Evolutionary conservation across 805 yeast species (phyloP).

Genomic region (Kluyveromyces dobzhanskii): DNA sequence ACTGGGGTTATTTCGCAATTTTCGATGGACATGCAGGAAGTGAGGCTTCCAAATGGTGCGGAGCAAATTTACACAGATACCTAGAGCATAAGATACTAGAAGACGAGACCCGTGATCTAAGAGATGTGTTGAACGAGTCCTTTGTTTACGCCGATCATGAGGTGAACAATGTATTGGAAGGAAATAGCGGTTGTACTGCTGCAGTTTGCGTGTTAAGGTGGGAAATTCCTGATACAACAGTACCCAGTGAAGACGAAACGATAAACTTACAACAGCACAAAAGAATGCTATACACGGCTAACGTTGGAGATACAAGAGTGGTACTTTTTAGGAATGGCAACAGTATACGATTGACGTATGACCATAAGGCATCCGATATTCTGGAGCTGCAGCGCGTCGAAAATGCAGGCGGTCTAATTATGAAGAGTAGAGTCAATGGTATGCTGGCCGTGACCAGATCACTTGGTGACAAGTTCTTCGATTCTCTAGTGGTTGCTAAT

Average conservation of each 20-base stretch:
- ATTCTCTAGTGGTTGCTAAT: constrained; percentile 76
- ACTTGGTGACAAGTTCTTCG: constrained; percentile 89
- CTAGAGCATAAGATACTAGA: constrained; percentile 50
- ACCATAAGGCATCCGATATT: constrained; percentile 83
- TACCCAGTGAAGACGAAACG: constrained; percentile 10
- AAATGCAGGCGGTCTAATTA: constrained; percentile 74
- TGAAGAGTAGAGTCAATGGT: constrained; percentile 91
- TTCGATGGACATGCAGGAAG: constrained; percentile 98
- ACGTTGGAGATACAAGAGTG: constrained; percentile 89
- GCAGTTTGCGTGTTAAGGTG: constrained; percentile 87
- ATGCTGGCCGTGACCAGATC: constrained; percentile 92
- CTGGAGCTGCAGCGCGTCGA: constrained; percentile 70
- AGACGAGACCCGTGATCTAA: constrained; percentile 43
- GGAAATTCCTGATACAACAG: constrained; percentile 43
- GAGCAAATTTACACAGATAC: constrained; percentile 68
- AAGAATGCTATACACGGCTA: constrained; percentile 83
- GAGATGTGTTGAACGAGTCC: constrained; percentile 58
- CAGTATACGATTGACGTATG: constrained; percentile 78
- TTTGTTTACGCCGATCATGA: constrained; percentile 69
- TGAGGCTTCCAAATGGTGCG: constrained; percentile 91
- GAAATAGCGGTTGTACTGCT: constrained; percentile 89
- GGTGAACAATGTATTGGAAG: constrained; percentile 51
- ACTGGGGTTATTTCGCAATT: constrained; percentile 92
- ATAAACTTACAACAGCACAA: constrained; percentile 37
- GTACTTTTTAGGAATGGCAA: constrained; percentile 67